These are phyloP conservation scores for Colletotrichum magnum DNA, from an alignment of 2,329 filamentous ascomycete species.

Conservation along the genomic window DNA sequence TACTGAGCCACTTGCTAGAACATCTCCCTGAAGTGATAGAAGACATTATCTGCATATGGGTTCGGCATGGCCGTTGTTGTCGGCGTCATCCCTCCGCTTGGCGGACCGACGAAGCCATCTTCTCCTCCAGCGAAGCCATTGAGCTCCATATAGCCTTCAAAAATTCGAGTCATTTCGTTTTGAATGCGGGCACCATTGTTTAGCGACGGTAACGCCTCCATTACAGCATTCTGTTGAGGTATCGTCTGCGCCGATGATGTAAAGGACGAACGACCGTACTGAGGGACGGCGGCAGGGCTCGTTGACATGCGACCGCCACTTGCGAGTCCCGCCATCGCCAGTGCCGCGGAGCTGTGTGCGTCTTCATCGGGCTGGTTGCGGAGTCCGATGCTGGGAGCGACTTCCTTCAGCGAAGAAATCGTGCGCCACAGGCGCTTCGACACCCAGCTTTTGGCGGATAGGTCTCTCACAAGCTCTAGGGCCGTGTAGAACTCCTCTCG, in stretches of 20 bases:
- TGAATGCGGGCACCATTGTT: constrained; percentile 66
- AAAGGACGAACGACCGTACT: constrained; percentile 49
- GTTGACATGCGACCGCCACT: constrained; percentile 51
- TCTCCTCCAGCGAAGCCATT: constrained; percentile 51
- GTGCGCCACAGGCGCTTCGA: constrained; percentile 82
- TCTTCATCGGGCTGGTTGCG: constrained; percentile 61
- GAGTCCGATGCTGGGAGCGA: constrained; percentile 78
- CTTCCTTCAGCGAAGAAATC: constrained; percentile 78
- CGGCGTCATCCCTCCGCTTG: constrained; percentile 43
- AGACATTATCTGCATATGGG: constrained; percentile 49
- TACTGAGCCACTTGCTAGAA: constrained; percentile 45
- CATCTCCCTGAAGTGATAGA: constrained; percentile 55
- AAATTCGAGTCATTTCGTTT: constrained; percentile 66
- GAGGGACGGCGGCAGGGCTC: constrained; percentile 36
- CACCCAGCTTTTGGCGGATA: constrained; percentile 80
- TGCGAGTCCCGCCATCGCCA: constrained; percentile 70
- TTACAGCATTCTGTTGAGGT: constrained; percentile 24
- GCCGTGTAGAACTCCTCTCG: constrained; percentile 85
- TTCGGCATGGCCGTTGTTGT: constrained; percentile 41
- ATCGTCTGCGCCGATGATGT: constrained; percentile 42
- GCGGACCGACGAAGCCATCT: constrained; percentile 44
- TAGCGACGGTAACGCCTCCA: constrained; percentile 30
- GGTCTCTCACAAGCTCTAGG: constrained; percentile 79
- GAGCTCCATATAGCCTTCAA: constrained; percentile 55
- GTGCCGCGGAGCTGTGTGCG: constrained; percentile 64